Base-by-base conservation (phyloP, 2,329 filamentous ascomycete genomes). In the Hymenotorrendiella dingleyae region DNA sequence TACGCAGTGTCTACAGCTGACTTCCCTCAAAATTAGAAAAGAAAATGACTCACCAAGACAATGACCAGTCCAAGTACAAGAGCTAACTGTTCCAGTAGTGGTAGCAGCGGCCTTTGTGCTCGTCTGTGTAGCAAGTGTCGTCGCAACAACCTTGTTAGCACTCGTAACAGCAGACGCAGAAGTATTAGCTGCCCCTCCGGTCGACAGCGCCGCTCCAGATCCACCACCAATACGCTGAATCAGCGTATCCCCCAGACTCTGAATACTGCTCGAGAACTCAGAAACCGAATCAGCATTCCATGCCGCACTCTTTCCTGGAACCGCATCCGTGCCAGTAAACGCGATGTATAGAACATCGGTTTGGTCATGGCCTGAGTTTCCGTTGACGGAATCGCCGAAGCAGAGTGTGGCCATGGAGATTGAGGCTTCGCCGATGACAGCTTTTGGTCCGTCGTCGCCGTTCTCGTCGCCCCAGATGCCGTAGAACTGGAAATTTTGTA, bases 401-500 rank as follows among this genome's bases (percentile, higher is more conserved):
- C 78, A 82, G 16, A 71, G 64, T 23, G 74, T 73, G 2, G 73
- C 78, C 6, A 82, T 65, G 1, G 74, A 71, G 49, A 82, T 70
- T 20, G 73, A 73, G 0, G 73, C 69, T 51, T 82, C 78, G 27
- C 78, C 77, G 0, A 75, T 69, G 49, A 73, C 61, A 19, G 72
- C 63, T 39, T 66, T 55, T 6, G 56, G 45, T 2, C 69, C 67
- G 37, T 72, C 69, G 36, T 69, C 73, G 32, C 76, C 78, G 47
- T 82, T 81, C 24, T 71, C 72, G 49, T 82, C 76, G 16, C 76
- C 78, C 76, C 75, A 82, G 37, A 80, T 62, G 9, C 74, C 76
- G 54, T 80, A 80, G 49, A 70, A 64, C 69, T 73, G 7, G 26
- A 17, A 35, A 19, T 14, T 32, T 21, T 19, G 10, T 43, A 8